Conservation (phyloP, 1,139 yeast species). For the Candida sp. region DNA sequence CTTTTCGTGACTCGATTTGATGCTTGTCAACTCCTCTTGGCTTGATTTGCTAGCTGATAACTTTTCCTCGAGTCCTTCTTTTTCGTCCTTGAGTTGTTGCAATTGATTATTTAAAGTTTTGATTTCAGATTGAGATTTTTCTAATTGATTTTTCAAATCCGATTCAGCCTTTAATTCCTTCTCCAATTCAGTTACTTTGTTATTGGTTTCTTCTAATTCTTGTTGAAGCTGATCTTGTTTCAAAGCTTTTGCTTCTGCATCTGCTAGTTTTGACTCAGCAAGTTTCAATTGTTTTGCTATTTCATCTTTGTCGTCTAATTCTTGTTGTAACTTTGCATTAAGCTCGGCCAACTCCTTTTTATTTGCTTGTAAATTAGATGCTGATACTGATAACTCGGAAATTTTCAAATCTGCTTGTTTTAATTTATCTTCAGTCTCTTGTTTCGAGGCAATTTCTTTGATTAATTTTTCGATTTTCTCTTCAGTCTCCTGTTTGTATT, state of each 20-base stretch:
- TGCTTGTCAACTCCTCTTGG: neutral
- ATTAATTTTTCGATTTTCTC: neutral
- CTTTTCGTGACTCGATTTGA: neutral
- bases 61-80: neutral
- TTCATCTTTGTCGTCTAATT: neutral
- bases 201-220: slow-evolving; percentile 2
- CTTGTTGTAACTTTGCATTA: neutral
- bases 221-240: slow-evolving; percentile 1
- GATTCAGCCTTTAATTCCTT: neutral
- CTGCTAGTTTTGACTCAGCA: neutral
- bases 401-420: neutral
- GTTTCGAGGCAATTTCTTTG: neutral
- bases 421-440: neutral
- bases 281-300: neutral
- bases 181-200: neutral
- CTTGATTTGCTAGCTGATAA: neutral
- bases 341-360: neutral
- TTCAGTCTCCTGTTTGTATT: neutral
- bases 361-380: neutral
- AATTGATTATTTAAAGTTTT: neutral
- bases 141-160: neutral
- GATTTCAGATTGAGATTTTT: neutral
- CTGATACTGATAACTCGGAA: neutral
- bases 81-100: neutral
- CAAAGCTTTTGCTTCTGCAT: neutral